These are phyloP conservation scores for Parasitella parasitica DNA, from an alignment of 371 early-diverging fungal genomes.

Conservation along the genomic window DNA sequence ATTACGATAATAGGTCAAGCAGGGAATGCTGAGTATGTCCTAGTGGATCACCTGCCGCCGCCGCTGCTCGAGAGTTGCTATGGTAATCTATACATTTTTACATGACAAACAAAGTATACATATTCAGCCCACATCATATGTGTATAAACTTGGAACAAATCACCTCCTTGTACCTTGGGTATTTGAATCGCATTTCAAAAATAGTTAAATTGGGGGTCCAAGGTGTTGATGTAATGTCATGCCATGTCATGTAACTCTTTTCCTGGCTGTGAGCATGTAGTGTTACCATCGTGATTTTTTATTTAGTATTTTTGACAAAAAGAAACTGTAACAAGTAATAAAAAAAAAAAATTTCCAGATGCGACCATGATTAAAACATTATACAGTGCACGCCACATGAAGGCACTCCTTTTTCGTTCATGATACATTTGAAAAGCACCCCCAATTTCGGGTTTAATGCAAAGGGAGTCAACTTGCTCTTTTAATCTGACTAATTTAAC, in stretches of 20 bases:
- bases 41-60: not conserved
- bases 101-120: too few species aligned
- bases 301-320: not conserved
- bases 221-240: not conserved
- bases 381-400: not conserved
- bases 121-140: not conserved
- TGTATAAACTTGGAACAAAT: not conserved
- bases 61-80: not conserved
- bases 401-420: not conserved
- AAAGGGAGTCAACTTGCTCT: not conserved
- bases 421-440: not conserved
- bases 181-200: not conserved
- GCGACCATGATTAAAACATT: not conserved
- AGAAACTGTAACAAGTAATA: not conserved
- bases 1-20: too few species aligned
- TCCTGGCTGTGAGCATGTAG: not conserved
- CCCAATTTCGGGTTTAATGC: not conserved
- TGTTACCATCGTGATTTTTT: not conserved
- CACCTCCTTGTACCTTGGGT: not conserved
- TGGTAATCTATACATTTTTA: too few species aligned
- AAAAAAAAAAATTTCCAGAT: not conserved
- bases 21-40: too few species aligned
- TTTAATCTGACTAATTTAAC: not conserved
- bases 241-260: not conserved
- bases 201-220: not conserved